phyloP scores from a whole-genome alignment of 2,329 filamentous ascomycete species.

The Aureobasidium sp. region DNA sequence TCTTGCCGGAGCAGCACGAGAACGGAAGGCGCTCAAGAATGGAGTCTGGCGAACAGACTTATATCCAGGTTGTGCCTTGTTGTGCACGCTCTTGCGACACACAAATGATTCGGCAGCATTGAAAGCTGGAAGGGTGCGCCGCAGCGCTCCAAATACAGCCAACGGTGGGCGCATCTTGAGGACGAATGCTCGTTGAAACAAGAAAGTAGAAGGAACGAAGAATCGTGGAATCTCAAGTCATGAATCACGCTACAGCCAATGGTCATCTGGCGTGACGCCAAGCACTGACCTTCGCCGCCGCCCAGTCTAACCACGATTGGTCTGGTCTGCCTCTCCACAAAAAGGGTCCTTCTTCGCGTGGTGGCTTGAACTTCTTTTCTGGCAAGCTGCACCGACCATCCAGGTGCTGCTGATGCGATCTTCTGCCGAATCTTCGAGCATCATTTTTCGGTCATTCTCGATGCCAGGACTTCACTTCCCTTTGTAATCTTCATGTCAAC shows the following conservation, averaged over 20 bases:
- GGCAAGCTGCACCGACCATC: not conserved
- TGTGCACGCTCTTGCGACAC: constrained; percentile 29
- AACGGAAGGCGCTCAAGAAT: constrained; percentile 30
- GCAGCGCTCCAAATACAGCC: constrained; percentile 15
- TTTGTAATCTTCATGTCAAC: not conserved
- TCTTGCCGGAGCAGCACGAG: constrained; percentile 18
- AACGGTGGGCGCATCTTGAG: constrained; percentile 15
- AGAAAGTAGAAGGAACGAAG: too few relatives aligned
- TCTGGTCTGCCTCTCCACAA: not conserved
- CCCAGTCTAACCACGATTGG: not conserved
- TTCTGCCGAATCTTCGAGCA: not conserved
- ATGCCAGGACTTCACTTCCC: too few relatives aligned
- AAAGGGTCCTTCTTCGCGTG: not conserved
- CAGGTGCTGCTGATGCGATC: not conserved
- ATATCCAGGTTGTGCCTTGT: constrained; percentile 21
- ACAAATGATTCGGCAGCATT: constrained; percentile 20
- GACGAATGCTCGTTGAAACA: not conserved
- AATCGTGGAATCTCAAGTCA: not conserved
- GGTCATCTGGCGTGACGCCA: constrained; percentile 8
- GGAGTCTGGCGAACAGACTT: constrained; percentile 27
- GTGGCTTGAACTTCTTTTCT: constrained; percentile 9
- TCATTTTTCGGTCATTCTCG: not conserved
- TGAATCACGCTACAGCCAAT: constrained; percentile 4
- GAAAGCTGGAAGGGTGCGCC: constrained; percentile 2
- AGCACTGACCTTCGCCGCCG: constrained; percentile 5